Conservation (phyloP, 2,329 filamentous ascomycete species). For the Xylaria sp. region DNA sequence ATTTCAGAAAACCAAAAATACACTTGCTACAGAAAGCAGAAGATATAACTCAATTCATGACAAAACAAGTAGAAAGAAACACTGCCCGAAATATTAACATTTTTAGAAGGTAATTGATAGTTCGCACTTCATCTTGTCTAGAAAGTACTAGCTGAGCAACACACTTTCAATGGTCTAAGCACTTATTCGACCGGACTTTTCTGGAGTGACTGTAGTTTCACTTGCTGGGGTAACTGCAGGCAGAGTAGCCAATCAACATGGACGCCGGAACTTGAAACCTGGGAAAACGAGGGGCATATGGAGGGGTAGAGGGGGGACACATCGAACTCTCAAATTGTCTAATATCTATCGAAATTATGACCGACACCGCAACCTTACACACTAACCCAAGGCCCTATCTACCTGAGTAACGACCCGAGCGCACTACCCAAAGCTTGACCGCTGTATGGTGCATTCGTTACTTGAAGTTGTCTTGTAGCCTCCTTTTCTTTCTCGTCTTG, state of each 20-base stretch:
- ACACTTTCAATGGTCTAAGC: not conserved
- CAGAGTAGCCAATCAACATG: slow-evolving; percentile 21
- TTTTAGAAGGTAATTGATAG: too few species aligned
- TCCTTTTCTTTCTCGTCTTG: slow-evolving; percentile 4
- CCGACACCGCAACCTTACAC: slow-evolving; percentile 18
- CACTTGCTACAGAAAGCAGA: too few species aligned
- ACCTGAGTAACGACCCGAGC: not conserved
- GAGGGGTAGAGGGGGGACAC: slow-evolving; percentile 32
- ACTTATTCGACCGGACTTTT: too few species aligned
- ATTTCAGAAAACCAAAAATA: too few species aligned
- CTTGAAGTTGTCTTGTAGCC: slow-evolving; percentile 3
- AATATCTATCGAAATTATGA: slow-evolving; percentile 17
- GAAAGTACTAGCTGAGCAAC: not conserved
- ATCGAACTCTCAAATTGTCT: slow-evolving; percentile 34
- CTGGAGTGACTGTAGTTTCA: not conserved
- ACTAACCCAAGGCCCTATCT: slow-evolving; percentile 1
- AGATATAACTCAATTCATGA: too few species aligned
- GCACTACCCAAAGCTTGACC: slow-evolving; percentile 16
- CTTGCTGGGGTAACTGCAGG: not conserved
- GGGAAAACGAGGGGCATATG: slow-evolving; percentile 15
- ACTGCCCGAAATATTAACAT: too few species aligned
- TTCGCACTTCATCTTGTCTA: too few species aligned
- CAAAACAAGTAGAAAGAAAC: too few species aligned
- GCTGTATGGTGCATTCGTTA: slow-evolving; percentile 19
- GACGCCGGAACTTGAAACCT: slow-evolving; percentile 10